phyloP scores from a whole-genome alignment of 768 basidiomycete genomes.

The Lentinus tigrinus region DNA sequence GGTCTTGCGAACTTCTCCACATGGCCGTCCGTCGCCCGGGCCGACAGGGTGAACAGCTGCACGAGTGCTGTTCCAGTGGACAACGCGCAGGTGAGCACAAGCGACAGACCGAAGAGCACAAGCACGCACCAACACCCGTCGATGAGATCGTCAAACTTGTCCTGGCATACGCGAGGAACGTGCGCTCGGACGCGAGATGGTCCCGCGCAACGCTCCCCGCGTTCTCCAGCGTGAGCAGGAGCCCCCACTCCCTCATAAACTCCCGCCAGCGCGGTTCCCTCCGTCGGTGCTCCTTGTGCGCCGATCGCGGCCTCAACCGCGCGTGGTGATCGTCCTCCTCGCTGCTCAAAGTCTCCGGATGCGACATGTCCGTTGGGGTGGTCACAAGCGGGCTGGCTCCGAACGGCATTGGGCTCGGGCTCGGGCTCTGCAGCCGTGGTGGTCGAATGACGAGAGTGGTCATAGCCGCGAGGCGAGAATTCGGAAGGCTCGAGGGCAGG shows the following conservation, averaged over 20 bases:
- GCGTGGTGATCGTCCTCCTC: no score
- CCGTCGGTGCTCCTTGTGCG: not conserved
- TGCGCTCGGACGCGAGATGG: conserved; percentile 50
- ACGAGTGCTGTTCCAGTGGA: conserved; percentile 41
- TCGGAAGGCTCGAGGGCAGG: no score
- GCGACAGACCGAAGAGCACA: not conserved
- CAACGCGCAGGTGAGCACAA: not conserved
- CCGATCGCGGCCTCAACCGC: no score
- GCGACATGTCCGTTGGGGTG: no score
- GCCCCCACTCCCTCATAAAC: conserved; percentile 8
- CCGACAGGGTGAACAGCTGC: conserved; percentile 45
- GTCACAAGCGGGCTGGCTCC: no score
- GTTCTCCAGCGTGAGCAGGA: conserved; percentile 41
- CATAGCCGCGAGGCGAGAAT: no score
- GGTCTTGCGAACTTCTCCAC: conserved; percentile 38
- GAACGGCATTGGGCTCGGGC: no score
- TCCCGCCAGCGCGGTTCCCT: not conserved
- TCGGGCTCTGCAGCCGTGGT: no score
- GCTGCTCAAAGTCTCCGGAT: no score
- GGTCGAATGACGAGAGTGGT: no score
- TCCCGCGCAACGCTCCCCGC: conserved; percentile 51
- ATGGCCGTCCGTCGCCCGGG: conserved; percentile 14
- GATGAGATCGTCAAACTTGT: conserved; percentile 49
- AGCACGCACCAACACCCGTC: conserved; percentile 44
- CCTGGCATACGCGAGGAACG: conserved; percentile 50